Percentiles rank a stretch among this genome's conserved stretches.
phyloP scores from a whole-genome alignment of 768 basidiomycete genomes.

The Mycena albidolilacea region DNA sequence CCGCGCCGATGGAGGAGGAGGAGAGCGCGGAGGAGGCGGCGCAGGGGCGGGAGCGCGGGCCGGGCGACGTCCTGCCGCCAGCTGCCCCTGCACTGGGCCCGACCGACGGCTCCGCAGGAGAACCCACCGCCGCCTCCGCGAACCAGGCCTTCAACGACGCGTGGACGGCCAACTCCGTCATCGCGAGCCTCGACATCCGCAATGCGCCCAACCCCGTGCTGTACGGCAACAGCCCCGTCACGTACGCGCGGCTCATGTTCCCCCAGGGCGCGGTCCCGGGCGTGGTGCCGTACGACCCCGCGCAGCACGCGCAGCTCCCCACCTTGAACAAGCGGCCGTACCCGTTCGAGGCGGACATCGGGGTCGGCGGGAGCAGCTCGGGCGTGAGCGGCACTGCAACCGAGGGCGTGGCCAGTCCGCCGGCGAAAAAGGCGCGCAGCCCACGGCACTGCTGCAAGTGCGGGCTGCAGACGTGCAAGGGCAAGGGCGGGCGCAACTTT shows the following conservation, averaged over 20 bases:
- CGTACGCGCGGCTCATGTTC: slow-evolving; percentile 33
- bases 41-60: slow-evolving; percentile 51
- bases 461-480: slow-evolving; percentile 85
- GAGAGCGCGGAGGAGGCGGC: slow-evolving; percentile 51
- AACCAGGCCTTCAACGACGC: slow-evolving; percentile 68
- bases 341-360: slow-evolving; percentile 40
- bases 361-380: background rate
- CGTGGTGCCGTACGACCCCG: slow-evolving; percentile 19
- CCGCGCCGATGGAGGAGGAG: slow-evolving; percentile 41
- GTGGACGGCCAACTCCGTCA: slow-evolving; percentile 73
- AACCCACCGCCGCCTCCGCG: slow-evolving; percentile 1
- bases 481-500: slow-evolving; percentile 83
- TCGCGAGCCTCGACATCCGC: slow-evolving; percentile 45
- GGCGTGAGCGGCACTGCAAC: no score
- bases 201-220: background rate
- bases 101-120: background rate
- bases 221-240: background rate
- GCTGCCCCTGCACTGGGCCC: background rate
- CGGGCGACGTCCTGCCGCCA: slow-evolving; percentile 46
- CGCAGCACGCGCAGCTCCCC: slow-evolving; percentile 8
- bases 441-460: slow-evolving; percentile 88
- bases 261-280: background rate
- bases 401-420: background rate
- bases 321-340: slow-evolving; percentile 41
- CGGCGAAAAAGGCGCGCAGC: slow-evolving; percentile 63